Conservation (phyloP, 768 basidiomycete species). For the Termitomyces heimii region DNA sequence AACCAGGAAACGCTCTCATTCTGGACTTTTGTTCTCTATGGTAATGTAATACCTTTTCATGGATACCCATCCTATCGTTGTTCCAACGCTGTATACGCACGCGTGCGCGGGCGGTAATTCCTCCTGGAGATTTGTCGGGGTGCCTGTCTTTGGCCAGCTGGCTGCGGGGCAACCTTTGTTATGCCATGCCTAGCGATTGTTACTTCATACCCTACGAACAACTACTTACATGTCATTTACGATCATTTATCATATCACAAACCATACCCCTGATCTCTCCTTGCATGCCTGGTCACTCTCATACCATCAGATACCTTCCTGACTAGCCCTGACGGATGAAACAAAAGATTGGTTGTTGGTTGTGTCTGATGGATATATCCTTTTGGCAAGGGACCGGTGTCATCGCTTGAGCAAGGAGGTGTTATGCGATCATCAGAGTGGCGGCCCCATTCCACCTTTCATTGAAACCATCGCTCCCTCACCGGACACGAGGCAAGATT, state of each 20-base stretch:
- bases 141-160: not conserved
- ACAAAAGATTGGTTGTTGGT: slow-evolving; percentile 12
- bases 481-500: slow-evolving; percentile 20
- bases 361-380: slow-evolving; percentile 7
- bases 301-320: not conserved
- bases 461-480: slow-evolving; percentile 15
- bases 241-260: slow-evolving; percentile 7
- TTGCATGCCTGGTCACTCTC: slow-evolving; percentile 2
- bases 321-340: not conserved
- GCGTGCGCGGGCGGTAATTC: not conserved
- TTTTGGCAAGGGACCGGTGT: slow-evolving; percentile 5
- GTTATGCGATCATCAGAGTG: slow-evolving; percentile 9
- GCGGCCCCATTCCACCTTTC: slow-evolving; percentile 12
- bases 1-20: slow-evolving; percentile 5
- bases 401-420: slow-evolving; percentile 5
- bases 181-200: slow-evolving; percentile 7
- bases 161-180: slow-evolving; percentile 2
- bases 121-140: slow-evolving; percentile 4
- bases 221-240: slow-evolving; percentile 12
- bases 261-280: slow-evolving; percentile 9
- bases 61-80: slow-evolving; percentile 17
- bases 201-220: slow-evolving; percentile 14
- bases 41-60: slow-evolving; percentile 21
- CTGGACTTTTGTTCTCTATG: slow-evolving; percentile 6
- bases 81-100: slow-evolving; percentile 5